A percentile compares a stretch with the other conserved stretches of the same genome.
Evolutionary conservation across 345 rosid genomes (phyloP).

Genomic region (Aquilaria sinensis): DNA sequence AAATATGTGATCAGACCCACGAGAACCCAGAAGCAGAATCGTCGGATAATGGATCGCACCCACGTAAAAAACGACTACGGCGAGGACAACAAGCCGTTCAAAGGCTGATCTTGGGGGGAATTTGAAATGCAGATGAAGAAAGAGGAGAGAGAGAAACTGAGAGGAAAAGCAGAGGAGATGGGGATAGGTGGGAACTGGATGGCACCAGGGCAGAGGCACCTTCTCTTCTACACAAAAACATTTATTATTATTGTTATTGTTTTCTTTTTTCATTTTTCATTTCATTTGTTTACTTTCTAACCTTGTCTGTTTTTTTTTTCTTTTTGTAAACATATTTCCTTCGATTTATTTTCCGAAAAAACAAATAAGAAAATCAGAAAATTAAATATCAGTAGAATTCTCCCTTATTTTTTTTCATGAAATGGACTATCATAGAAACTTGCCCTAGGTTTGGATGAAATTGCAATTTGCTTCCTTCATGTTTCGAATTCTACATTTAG

Average conservation of each 20-base stretch:
- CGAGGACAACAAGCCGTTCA: neutral
- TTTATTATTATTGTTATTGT: neutral
- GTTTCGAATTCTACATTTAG: too few relatives aligned
- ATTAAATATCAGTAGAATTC: too few relatives aligned
- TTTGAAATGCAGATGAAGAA: conserved; percentile 4
- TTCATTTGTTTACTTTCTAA: neutral
- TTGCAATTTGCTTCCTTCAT: too few relatives aligned
- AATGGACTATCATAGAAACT: too few relatives aligned
- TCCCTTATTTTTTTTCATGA: too few relatives aligned
- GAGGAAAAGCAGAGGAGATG: conserved; percentile 8
- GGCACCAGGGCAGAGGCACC: conserved; percentile 13
- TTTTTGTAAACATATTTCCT: too few relatives aligned
- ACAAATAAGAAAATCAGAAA: neutral
- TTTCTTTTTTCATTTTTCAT: neutral
- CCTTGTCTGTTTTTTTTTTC: too few relatives aligned
- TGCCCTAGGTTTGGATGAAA: too few relatives aligned
- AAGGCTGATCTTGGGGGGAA: neutral
- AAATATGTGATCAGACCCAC: too few relatives aligned
- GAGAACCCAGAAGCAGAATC: too few relatives aligned
- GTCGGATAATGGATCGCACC: conserved; percentile 3
- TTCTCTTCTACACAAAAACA: conserved; percentile 22
- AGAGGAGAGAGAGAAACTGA: conserved; percentile 20
- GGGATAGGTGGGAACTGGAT: conserved; percentile 15
- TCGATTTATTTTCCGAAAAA: neutral
- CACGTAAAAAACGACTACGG: conserved; percentile 10